These are phyloP conservation scores for Epichloe bromicola DNA, from an alignment of 2,329 filamentous ascomycete genomes.

Conservation along the genomic window DNA sequence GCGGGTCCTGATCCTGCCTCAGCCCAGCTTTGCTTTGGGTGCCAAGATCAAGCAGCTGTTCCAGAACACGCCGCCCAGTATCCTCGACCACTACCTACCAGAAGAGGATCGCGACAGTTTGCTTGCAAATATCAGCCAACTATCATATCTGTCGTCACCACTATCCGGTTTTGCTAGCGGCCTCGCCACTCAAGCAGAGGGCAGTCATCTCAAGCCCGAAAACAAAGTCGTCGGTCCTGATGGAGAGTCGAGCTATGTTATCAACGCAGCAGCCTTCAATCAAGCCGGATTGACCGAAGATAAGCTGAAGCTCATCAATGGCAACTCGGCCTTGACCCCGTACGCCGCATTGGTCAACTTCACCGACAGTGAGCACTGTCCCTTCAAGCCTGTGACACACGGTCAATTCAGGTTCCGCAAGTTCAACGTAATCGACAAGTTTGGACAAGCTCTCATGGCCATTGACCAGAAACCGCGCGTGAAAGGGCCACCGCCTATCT, in stretches of 20 bases:
- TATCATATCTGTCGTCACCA: slow-evolving; percentile 16
- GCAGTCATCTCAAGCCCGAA: slow-evolving; percentile 27
- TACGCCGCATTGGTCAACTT: slow-evolving; percentile 16
- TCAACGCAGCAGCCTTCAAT: neutral
- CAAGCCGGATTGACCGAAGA: slow-evolving; percentile 11
- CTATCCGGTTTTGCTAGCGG: slow-evolving; percentile 19
- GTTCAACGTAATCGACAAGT: slow-evolving; percentile 36
- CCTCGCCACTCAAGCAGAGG: slow-evolving; percentile 20
- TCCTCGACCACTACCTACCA: slow-evolving; percentile 8
- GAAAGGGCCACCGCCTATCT: slow-evolving; percentile 10
- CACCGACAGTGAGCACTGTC: neutral
- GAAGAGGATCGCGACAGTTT: slow-evolving; percentile 5
- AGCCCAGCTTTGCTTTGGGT: slow-evolving; percentile 22
- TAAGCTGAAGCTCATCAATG: slow-evolving; percentile 12
- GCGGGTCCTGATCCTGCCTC: slow-evolving; percentile 25
- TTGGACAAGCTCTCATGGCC: slow-evolving; percentile 27
- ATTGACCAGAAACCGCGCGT: slow-evolving; percentile 14
- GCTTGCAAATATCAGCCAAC: slow-evolving; percentile 2
- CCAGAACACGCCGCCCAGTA: slow-evolving; percentile 11
- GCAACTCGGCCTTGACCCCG: slow-evolving; percentile 19
- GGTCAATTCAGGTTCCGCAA: slow-evolving; percentile 24
- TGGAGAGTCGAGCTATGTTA: no score
- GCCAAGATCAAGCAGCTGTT: slow-evolving; percentile 23
- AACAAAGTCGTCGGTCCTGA: neutral
- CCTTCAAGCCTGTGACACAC: slow-evolving; percentile 34